Base-by-base conservation (phyloP, 2,329 filamentous ascomycete genomes). In the Ophiostoma tasmaniense region DNA sequence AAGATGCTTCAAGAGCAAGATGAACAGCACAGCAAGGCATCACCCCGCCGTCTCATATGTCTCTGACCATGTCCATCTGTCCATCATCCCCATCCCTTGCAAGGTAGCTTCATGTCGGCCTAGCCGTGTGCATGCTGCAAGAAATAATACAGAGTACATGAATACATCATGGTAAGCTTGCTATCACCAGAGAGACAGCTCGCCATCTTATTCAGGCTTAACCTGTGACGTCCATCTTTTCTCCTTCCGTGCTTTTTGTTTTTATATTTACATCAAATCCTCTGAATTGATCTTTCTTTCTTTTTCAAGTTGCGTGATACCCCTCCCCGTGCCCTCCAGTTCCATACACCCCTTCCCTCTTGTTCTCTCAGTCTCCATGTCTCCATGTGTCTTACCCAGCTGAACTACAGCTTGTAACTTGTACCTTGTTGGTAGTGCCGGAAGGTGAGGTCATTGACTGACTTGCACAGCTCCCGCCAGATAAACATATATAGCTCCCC, bases 401-500 rank as follows among this genome's bases (percentile, higher is more conserved):
- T 61, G 55, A 55, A 13, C 45, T 20, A 11, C 11, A 37, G 7
- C 52, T 61, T 17, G 17, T 10, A 22, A 28, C 39, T 64, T 45
- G 5, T 37, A 45, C 5, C 50, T 55, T 25, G 50, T 25, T 28
- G 11, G 11, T 39, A 13, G 35, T 37, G n/a, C n/a, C n/a, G n/a
- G 11, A 39, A 7, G n/a, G 25, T 14, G 50, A 13, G 11, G 50
- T 25, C 50, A 25, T 22, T 6, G 33, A 28, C 45, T 22, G 6
- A 10, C 11, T 52, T n/a, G 4, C 17, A 52, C 30, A 62, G 59
- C 59, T 64, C 59, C 61, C 45, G n/a, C n/a, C n/a, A n/a, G n/a
- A 20, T 30, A 20, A 22, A 35, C 69, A 68, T 68, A 66, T 68
- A 64, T 68, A 68, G 61, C 69, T 33, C 67, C 64, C 52, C 64